Percentiles rank a stretch among this genome's conserved stretches.
Evolutionary conservation across 164 flowering plant species (phyloP).

Genomic region (Cinnamomum chago): DNA sequence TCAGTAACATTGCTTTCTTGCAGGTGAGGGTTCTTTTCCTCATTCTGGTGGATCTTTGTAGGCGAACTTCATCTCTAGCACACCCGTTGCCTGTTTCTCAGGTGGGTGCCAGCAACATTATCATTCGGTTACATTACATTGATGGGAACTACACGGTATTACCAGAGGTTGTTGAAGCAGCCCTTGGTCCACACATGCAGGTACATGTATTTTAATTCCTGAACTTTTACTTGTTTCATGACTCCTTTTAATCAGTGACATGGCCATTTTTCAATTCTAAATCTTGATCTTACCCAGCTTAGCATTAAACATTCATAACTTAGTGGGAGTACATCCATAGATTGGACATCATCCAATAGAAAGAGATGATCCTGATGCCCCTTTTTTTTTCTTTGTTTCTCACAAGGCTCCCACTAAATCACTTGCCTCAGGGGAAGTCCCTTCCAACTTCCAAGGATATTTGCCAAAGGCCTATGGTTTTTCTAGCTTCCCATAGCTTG

Average conservation of each 20-base stretch:
- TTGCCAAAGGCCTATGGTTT: too few relatives aligned
- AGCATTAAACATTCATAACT: neutral
- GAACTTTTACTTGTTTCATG: neutral
- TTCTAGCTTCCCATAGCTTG: too few relatives aligned
- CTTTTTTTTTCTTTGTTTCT: too few relatives aligned
- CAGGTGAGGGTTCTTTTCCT: constrained; percentile 96
- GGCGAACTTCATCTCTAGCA: constrained; percentile 59
- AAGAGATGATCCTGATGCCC: too few relatives aligned
- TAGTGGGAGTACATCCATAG: too few relatives aligned
- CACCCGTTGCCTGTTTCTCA: constrained; percentile 93
- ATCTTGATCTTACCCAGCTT: neutral
- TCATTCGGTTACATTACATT: constrained; percentile 89
- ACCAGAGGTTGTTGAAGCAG: constrained; percentile 98
- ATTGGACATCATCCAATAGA: too few relatives aligned
- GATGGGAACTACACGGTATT: constrained; percentile 96
- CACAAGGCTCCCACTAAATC: too few relatives aligned
- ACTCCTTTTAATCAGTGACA: neutral
- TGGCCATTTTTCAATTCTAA: neutral
- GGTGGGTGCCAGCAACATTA: constrained; percentile 82
- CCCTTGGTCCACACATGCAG: constrained; percentile 99
- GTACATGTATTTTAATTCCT: constrained; percentile 28
- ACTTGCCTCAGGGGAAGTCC: too few relatives aligned
- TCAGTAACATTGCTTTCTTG: constrained; percentile 8
- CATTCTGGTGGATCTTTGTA: constrained; percentile 88
- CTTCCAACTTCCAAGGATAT: too few relatives aligned